Evolutionary conservation across 306 rosid species (phyloP), one percentile per base, ranked within the genome.

Genomic region (Pterocarpus santalinus): DNA sequence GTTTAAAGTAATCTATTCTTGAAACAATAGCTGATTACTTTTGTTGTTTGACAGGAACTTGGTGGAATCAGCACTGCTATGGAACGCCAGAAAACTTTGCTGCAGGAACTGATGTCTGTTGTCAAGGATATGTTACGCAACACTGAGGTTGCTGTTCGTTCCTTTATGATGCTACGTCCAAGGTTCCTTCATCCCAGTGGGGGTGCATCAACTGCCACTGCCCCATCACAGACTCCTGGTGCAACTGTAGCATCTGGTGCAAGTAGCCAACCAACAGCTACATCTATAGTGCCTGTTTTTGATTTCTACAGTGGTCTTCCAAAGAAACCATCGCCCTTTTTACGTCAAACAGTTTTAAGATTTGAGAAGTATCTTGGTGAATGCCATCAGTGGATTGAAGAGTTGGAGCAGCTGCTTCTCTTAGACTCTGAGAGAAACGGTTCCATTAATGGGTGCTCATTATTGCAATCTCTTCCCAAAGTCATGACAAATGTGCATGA

Each of bases 261-360:
- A 1, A 80, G 84, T 73, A 76, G 88, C 88, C 99, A 93, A 88
- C 88, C 82, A 28, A 74, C 88, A 61, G 43, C 91, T 62, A 88
- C 88, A 32, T 84, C 97, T 71, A 69, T 91, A n/a, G 86, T 88
- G 79, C 99, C 98, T 35, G 94, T 91, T 82, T 93, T 93, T 87
- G 94, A 95, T 71, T 95, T 95, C 81, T 96, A 96, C 83, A 92
- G 84, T 28, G 99, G 99, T 82, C 88, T 94, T 87, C 97, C 99
- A 16, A 92, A 73, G 85, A 96, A 96, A 83, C 99, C 99, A 15
- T 93, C 98, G 1, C 98, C 94, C 5, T 96, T 93, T 91, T 79
- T 96, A 77, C 91, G 86, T 86, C 93, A 93, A 84, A 90, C 99
- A 63, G 74, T 96, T 85, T 87, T 77, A 64, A 90, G 99, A 87